Percentiles rank a stretch among this genome's conserved stretches.
These are phyloP conservation scores for Talaromyces borbonicus DNA, from an alignment of 495 filamentous ascomycete species.

Conservation along the genomic window DNA sequence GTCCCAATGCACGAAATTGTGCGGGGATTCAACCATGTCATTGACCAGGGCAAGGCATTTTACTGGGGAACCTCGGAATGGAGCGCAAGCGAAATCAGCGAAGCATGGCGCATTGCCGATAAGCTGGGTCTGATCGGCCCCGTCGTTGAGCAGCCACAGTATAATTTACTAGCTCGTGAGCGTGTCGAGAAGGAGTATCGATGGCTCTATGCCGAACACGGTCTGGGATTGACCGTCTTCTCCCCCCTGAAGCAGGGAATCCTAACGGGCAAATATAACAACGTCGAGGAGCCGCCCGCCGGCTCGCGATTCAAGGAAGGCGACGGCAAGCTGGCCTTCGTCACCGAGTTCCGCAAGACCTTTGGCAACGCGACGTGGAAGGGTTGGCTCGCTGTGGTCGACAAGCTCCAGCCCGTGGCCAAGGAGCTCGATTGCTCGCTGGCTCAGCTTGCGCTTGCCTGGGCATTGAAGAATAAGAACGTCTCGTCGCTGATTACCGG, in stretches of 20 bases:
- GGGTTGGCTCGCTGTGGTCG: conserved; percentile 12
- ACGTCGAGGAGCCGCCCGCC: conserved; percentile 24
- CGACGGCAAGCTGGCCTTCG: conserved; percentile 9
- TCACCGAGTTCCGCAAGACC: conserved; percentile 9
- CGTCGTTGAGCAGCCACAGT: conserved; percentile 75
- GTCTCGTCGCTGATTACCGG: conserved; percentile 71
- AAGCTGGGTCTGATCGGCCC: conserved; percentile 69
- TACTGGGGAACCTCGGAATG: conserved; percentile 93
- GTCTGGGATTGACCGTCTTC: conserved; percentile 56
- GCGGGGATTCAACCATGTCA: conserved; percentile 72
- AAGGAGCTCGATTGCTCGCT: conserved; percentile 54
- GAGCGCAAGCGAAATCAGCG: conserved; percentile 69
- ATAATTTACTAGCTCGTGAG: conserved; percentile 63
- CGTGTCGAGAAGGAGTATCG: conserved; percentile 57
- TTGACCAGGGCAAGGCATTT: conserved; percentile 67
- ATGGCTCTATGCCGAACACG: conserved; percentile 42
- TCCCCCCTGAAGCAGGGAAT: conserved; percentile 52
- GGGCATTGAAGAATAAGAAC: conserved; percentile 68
- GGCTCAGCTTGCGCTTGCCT: conserved; percentile 63
- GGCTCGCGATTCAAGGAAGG: conserved; percentile 4
- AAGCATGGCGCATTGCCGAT: conserved; percentile 67
- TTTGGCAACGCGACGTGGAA: conserved; percentile 13
- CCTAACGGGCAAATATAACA: conserved; percentile 62
- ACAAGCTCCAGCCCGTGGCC: conserved; percentile 50
- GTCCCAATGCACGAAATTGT: conserved; percentile 86